Evolutionary conservation across 768 basidiomycete species (phyloP), one percentile per base, ranked within the genome.

Genomic region (Podaxis sp.): DNA sequence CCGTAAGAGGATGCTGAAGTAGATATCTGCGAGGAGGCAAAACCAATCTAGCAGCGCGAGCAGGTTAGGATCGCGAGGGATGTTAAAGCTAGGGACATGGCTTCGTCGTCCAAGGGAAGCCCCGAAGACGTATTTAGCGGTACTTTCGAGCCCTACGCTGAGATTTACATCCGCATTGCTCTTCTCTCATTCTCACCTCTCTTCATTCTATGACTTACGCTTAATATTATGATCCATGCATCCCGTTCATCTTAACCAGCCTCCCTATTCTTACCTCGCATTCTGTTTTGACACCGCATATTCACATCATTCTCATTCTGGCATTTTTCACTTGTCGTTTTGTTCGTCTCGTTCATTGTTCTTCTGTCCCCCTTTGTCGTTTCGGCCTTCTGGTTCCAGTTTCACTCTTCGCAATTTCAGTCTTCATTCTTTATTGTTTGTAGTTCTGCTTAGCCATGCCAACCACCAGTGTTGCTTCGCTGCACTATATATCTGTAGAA

Each of bases 11-110:
- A 65, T 44, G 69, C 49, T 1, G 67, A 70, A 0, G 82, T 85
- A 56, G 72, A 79, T 20, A 75, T 74, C 54, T 63, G 60, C 13
- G 80, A 79, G 60, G 84, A 84, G 65, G 76, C 65, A 5, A 67
- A 67, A 38, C 55, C 49, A 11, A 50, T 67, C 11, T 64, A 66
- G 64, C 36, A 61, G n/a, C 62, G 61, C 38, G 69, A 70, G 48
- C 61, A 64, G 44, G 56, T 46, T 33, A 60, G 62, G 56, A 60
- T 61, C 30, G 38, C 50, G 4, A 65, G 48, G 54, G 66, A 67
- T 22, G 58, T 62, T 41, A 67, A 65, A 58, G 53, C 55, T 12
- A 56, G 37, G 20, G 64, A 55, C 50, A 38, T 51, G 59, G 61
- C 36, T 33, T 33, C 33, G 5, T 53, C 44, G 8, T 52, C 54